Base-by-base conservation (phyloP, 2,329 filamentous ascomycete genomes). In the Epicoccum sorghinum region DNA sequence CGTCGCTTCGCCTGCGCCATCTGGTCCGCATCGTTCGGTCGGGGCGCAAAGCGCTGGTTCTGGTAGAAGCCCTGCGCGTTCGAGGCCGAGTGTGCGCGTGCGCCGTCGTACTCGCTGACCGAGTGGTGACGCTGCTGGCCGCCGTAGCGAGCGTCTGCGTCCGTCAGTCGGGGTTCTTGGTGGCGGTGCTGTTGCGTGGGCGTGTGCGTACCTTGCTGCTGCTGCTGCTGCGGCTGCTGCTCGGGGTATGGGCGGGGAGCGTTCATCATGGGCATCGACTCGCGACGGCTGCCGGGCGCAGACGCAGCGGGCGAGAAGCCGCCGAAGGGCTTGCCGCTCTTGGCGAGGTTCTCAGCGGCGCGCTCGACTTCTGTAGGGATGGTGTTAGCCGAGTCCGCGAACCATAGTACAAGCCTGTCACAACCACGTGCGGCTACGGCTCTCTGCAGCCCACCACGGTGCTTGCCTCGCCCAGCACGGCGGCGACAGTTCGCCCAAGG, bases 1-100 rank as follows among this genome's bases (percentile, higher is more conserved):
- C 93, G 90, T 82, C 95, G 91, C 86, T 98, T 98, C 71, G 92
- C 93, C 86, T 98, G 95, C 84, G 96, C 91, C 87, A 97, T 91
- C 81, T 97, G 93, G 81, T 98, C 95, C 77, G 92, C 91, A 82
- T 98, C 95, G 82, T 84, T 93, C 79, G 84, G 91, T 80, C 82
- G 91, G 82, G 82, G 86, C 79, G 93, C 91, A 79, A 96, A 95
- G 54, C 93, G 90, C 80, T 98, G 95, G 68, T 87, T 87, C 73
- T 92, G 91, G 78, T 97, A 98, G 78, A 93, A 98, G 75, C 89
- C 93, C 78, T 97, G 93, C 55, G 95, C 83, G 76, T 95, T 93
- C 62, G 89, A 86, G 53, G 84, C 83, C 60, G 87, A 85, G 73
- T 89, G 88, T 60, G 89, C 85, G 58, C 90, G 87, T 65, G 87